These are phyloP conservation scores for Pseudogymnoascus pannorum DNA, from an alignment of 2,329 filamentous ascomycete genomes.

Conservation along the genomic window DNA sequence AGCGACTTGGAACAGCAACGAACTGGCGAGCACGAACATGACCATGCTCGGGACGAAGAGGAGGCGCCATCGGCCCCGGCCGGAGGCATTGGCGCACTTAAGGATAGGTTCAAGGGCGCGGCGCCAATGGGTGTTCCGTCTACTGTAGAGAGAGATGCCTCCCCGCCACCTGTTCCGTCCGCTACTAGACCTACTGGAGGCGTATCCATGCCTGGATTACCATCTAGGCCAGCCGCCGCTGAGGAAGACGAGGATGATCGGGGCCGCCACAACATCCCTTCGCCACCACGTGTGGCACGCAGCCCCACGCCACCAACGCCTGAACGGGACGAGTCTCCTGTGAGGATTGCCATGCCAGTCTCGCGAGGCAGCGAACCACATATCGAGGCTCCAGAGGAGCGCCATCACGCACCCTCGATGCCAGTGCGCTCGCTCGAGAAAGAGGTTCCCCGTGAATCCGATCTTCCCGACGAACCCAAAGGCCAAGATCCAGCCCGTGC, in stretches of 20 bases:
- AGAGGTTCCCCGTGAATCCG: constrained; percentile 55
- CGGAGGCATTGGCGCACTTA: constrained; percentile 65
- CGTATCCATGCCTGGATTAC: constrained; percentile 71
- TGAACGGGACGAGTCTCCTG: constrained; percentile 60
- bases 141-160: constrained; percentile 29
- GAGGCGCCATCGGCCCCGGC: constrained; percentile 46
- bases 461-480: constrained; percentile 54
- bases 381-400: constrained; percentile 43
- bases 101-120: constrained; percentile 76
- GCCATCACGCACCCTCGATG: constrained; percentile 47
- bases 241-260: constrained; percentile 45
- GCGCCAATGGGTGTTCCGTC: constrained; percentile 56
- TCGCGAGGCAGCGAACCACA: constrained; percentile 51
- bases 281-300: constrained; percentile 33
- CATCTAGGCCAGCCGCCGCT: constrained; percentile 49
- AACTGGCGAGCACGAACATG: constrained; percentile 50
- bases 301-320: constrained; percentile 37
- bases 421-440: constrained; percentile 57
- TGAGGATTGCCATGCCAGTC: constrained; percentile 81
- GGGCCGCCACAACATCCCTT: constrained; percentile 33
- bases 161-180: constrained; percentile 31
- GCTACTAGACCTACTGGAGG: constrained; percentile 60
- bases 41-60: constrained; percentile 41
- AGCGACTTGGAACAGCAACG: constrained; percentile 48
- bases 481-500: constrained; percentile 52